Base-by-base conservation (phyloP, 106 monocot genomes). In the Vanilla planifolia region DNA sequence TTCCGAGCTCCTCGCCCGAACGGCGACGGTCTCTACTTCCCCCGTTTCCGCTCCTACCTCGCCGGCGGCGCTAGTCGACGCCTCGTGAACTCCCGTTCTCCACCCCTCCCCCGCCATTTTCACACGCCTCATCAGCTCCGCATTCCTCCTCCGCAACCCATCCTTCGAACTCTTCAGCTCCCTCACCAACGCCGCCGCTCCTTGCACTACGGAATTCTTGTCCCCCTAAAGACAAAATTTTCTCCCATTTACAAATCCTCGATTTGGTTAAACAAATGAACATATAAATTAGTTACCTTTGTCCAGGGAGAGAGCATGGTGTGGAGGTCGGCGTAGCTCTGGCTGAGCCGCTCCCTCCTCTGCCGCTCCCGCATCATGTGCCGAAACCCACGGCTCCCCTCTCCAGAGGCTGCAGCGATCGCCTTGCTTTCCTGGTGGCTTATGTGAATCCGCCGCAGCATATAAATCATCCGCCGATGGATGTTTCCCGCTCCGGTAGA, bases 351-450 rank as follows among this genome's bases (percentile, higher is more conserved):
- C 89, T 89, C 93, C 50, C 93, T 71, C 56, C 93, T 45, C 41
- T 73, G 72, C 63, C 93, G 43, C 77, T 93, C 93, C 44, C 89
- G 66, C 85, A 89, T 93, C 93, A 85, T 93, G 51, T 93, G 93
- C 36, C 74, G 70, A 61, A 89, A 89, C 48, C 85, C 77, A 17
- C 80, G 67, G 70, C 82, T 77, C 26, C 28, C n/a, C 63, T 66
- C 55, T 1, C 2, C 42, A 23, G 32, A n/a, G 5, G 20, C 30
- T 30, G 9, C 55, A 7, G 8, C 43, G 5, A 43, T 27, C 17
- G 13, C 40, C 34, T 6, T 25, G 3, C 26, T 2, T 26, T 48
- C 56, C 43, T 8, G 11, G 2, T 9, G 0, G 4, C 0, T 8
- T 32, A 3, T 39, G 37, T 33, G 27, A 3, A 67, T 73, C 36